Conservation (phyloP, 345 rosid genomes). For the Eucalyptus dawsonii region DNA sequence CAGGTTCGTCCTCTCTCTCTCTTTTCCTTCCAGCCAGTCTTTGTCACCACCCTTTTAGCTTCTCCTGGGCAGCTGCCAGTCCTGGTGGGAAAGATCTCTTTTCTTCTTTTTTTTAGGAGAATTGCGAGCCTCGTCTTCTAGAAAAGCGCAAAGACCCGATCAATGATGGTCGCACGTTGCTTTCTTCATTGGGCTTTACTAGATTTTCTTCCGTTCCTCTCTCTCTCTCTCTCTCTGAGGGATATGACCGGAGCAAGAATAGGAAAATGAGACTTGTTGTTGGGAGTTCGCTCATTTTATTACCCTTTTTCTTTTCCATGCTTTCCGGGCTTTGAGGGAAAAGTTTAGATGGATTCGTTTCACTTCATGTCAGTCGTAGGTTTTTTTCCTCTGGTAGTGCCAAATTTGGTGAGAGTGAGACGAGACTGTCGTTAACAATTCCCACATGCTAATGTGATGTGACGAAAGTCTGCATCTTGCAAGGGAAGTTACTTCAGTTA, state of each 20-base stretch:
- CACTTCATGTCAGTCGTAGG: not conserved
- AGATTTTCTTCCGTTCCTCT: too few species aligned
- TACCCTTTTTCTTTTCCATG: not conserved
- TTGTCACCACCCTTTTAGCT: too few species aligned
- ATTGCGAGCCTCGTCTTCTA: too few species aligned
- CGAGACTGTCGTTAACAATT: not conserved
- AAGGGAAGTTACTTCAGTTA: not conserved
- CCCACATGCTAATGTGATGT: not conserved
- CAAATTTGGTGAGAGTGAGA: not conserved
- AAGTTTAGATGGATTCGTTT: not conserved
- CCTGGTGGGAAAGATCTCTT: too few species aligned
- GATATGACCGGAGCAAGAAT: not conserved
- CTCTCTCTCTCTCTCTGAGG: not conserved
- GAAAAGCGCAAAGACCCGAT: too few species aligned
- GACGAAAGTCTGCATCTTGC: not conserved
- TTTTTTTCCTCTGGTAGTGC: not conserved
- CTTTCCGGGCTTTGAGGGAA: not conserved
- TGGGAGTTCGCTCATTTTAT: not conserved
- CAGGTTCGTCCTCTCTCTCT: too few species aligned
- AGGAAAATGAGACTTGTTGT: not conserved
- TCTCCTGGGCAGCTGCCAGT: too few species aligned
- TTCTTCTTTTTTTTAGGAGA: not conserved
- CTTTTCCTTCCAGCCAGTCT: too few species aligned
- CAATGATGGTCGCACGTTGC: too few species aligned
- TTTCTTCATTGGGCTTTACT: too few species aligned